Percentiles rank a stretch among this genome's conserved stretches.
Evolutionary conservation across 1,139 yeast species (phyloP).

Genomic region (Wickerhamiella pararugosa): DNA sequence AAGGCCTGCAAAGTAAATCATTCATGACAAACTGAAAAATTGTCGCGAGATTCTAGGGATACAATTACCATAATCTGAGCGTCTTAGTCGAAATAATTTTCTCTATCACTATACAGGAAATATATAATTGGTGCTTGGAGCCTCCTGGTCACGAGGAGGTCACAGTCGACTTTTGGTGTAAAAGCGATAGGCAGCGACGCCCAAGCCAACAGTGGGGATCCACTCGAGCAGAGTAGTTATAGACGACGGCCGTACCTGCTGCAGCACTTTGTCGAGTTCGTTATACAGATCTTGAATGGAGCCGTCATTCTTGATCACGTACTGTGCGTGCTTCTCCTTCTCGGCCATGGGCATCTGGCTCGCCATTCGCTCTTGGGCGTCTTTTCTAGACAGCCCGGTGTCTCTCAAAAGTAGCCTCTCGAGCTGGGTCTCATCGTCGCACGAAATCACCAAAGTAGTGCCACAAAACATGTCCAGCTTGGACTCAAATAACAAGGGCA

Average conservation of each 20-base stretch:
- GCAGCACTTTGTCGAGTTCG: constrained; percentile 34
- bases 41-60: not conserved
- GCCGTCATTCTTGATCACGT: constrained; percentile 50
- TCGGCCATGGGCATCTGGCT: constrained; percentile 60
- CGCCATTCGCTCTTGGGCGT: constrained; percentile 53
- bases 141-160: not conserved
- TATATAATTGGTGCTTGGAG: not conserved
- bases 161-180: too few relatives aligned
- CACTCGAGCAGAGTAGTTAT: constrained; percentile 29
- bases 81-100: not conserved
- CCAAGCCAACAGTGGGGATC: constrained; percentile 44
- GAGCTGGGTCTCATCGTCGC: constrained; percentile 43
- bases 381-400: constrained; percentile 38
- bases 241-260: constrained; percentile 33
- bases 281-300: constrained; percentile 34
- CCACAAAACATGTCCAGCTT: constrained; percentile 63
- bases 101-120: not conserved
- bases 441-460: constrained; percentile 48
- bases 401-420: constrained; percentile 52
- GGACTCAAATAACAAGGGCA: constrained; percentile 79
- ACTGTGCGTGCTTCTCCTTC: constrained; percentile 47
- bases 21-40: not conserved
- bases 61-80: not conserved
- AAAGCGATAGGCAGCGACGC: constrained; percentile 19
- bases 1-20: not conserved